A percentile compares a stretch with the other conserved stretches of the same genome.
Conservation (phyloP, 345 rosid species). For the Syzygium oleosum region DNA sequence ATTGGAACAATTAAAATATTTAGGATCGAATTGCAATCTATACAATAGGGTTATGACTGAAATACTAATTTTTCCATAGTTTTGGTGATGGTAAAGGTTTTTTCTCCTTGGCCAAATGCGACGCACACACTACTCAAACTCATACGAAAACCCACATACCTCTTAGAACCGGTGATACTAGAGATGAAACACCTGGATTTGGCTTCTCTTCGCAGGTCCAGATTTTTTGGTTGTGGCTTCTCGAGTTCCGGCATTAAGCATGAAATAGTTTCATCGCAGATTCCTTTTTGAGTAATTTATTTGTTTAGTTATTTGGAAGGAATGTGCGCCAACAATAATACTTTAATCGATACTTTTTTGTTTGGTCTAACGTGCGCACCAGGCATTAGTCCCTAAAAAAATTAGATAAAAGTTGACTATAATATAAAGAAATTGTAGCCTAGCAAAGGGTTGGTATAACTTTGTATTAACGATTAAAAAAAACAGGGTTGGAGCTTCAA, state of each 20-base stretch:
- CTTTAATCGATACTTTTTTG: neutral
- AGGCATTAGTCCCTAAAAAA: neutral
- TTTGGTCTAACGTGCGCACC: neutral
- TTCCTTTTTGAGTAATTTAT: neutral
- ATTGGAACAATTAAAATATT: neutral
- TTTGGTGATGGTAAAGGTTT: too few species aligned
- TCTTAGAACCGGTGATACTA: neutral
- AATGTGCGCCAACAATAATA: neutral
- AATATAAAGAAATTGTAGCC: neutral
- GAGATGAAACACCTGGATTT: neutral
- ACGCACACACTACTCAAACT: neutral
- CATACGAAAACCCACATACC: neutral
- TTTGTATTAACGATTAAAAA: neutral
- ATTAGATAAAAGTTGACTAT: neutral
- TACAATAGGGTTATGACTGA: neutral
- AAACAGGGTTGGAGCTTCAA: neutral
- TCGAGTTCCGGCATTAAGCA: neutral
- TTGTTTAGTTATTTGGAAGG: neutral
- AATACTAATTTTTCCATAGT: neutral
- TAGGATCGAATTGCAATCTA: neutral
- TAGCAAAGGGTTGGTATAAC: neutral
- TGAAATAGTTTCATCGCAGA: neutral
- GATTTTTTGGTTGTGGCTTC: neutral
- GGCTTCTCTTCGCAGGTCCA: neutral
- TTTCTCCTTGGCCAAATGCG: neutral